Percentiles rank a stretch among this genome's conserved stretches.
Conservation (phyloP, 768 basidiomycete species). For the Hortiboletus campestris region DNA sequence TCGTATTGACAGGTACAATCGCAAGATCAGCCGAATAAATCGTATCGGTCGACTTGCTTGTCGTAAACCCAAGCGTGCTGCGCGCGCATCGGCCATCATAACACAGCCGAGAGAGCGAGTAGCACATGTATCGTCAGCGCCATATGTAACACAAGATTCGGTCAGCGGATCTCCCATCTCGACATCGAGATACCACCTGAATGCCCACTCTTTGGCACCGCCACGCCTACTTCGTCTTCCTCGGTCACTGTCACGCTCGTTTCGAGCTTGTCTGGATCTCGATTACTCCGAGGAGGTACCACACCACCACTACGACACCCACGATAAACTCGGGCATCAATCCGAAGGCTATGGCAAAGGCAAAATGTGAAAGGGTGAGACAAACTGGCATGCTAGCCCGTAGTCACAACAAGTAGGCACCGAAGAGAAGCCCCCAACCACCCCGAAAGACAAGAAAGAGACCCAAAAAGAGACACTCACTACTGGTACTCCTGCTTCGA, state of each 20-base stretch:
- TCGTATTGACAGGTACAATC: conserved; percentile 31
- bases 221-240: conserved; percentile 9
- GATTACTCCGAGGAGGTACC: conserved; percentile 14
- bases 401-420: neutral
- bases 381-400: neutral
- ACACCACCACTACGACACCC: neutral
- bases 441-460: neutral
- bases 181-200: conserved; percentile 1
- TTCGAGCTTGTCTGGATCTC: conserved; percentile 9
- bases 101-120: neutral
- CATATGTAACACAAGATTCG: neutral
- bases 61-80: conserved; percentile 36
- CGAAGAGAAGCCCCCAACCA: neutral
- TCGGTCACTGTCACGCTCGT: conserved; percentile 1
- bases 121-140: neutral
- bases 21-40: conserved; percentile 54
- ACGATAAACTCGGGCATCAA: conserved; percentile 10
- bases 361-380: neutral
- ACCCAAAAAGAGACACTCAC: conserved; percentile 23
- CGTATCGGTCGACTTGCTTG: conserved; percentile 18
- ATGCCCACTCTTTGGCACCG: conserved; percentile 1
- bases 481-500: conserved; percentile 29
- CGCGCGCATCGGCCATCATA: neutral
- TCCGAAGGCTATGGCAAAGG: neutral
- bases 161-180: conserved; percentile 13